Conservation (phyloP, 2,329 filamentous ascomycete species). For the Juglanconis sp. region DNA sequence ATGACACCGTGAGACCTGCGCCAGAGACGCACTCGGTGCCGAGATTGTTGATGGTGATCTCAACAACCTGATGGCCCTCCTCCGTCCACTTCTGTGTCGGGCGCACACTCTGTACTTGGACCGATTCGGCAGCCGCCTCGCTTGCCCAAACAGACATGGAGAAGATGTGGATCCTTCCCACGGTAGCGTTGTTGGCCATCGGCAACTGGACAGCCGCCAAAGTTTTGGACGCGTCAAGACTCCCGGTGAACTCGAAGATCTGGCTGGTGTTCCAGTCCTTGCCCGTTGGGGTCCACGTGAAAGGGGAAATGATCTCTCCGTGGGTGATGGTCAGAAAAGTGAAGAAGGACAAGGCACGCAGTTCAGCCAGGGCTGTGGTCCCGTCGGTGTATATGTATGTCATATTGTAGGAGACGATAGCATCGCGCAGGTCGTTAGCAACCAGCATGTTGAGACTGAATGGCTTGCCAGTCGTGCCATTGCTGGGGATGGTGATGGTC, state of each 20-base stretch:
- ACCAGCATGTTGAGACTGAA: conserved; percentile 39
- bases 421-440: conserved; percentile 36
- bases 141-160: conserved; percentile 35
- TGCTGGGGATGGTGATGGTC: conserved; percentile 28
- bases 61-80: conserved; percentile 36
- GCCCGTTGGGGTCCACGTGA: conserved; percentile 36
- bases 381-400: conserved; percentile 41
- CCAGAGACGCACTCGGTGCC: conserved; percentile 33
- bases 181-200: conserved; percentile 31
- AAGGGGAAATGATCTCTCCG: conserved; percentile 43
- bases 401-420: conserved; percentile 37
- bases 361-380: conserved; percentile 35
- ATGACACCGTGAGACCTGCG: conserved; percentile 27
- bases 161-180: conserved; percentile 40
- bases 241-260: conserved; percentile 42
- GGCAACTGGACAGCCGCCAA: conserved; percentile 40
- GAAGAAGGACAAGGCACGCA: conserved; percentile 43
- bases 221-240: conserved; percentile 34
- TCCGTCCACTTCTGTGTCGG: conserved; percentile 41
- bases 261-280: conserved; percentile 41
- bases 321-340: conserved; percentile 42
- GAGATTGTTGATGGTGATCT: conserved; percentile 36
- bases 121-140: not conserved
- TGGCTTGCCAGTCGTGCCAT: conserved; percentile 1
- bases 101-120: conserved; percentile 37